Conservation (phyloP, 257 asterid species). For the Salvia miltiorrhiza region DNA sequence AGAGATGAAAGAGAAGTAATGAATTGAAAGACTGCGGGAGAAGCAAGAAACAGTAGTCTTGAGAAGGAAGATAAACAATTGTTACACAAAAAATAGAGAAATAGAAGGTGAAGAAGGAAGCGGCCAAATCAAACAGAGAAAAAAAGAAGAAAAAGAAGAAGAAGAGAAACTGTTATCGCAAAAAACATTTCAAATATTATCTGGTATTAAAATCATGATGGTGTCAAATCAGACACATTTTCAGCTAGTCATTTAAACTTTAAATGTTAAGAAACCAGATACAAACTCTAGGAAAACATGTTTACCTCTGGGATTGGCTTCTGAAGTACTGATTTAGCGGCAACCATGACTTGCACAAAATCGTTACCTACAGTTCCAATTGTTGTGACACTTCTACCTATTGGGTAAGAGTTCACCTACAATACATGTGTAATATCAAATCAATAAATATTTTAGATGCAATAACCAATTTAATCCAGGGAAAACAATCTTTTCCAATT, state of each 20-base stretch:
- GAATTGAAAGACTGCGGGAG: no score
- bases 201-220: not conserved
- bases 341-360: conserved; percentile 94
- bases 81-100: no score
- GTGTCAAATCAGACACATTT: conserved; percentile 9
- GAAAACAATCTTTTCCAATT: no score
- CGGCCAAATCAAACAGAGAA: no score
- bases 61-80: no score
- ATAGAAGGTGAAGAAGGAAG: no score
- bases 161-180: no score
- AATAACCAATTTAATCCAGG: no score
- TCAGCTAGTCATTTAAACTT: not conserved
- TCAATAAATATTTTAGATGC: conserved; percentile 1
- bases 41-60: no score
- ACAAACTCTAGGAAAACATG: conserved; percentile 5
- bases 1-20: no score
- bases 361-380: conserved; percentile 95
- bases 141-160: no score
- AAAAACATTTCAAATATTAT: no score
- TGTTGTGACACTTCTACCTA: conserved; percentile 87
- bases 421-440: not conserved
- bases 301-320: conserved; percentile 73
- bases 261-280: not conserved
- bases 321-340: conserved; percentile 86
- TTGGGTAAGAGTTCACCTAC: conserved; percentile 92